phyloP scores from a whole-genome alignment of 2,329 filamentous ascomycete genomes.

The Talaromyces marneffei region DNA sequence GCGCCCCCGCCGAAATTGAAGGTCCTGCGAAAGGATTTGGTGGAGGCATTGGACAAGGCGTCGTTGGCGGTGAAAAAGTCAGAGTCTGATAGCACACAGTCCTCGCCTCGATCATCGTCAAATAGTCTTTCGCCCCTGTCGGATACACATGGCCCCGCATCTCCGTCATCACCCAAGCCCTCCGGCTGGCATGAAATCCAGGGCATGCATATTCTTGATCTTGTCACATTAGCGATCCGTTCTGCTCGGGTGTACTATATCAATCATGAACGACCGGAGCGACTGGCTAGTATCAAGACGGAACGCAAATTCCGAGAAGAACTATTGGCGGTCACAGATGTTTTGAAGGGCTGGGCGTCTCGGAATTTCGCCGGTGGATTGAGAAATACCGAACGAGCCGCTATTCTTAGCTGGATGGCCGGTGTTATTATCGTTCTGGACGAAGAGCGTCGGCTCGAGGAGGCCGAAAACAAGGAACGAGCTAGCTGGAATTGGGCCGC shows the following conservation, averaged over 20 bases:
- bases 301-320: conserved; percentile 82
- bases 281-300: conserved; percentile 77
- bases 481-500: conserved; percentile 74
- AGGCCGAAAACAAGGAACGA: conserved; percentile 64
- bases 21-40: conserved; percentile 66
- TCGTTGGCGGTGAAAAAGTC: conserved; percentile 56
- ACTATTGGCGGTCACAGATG: conserved; percentile 78
- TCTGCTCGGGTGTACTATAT: conserved; percentile 97
- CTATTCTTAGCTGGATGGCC: conserved; percentile 71
- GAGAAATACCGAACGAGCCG: conserved; percentile 67
- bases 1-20: conserved; percentile 77
- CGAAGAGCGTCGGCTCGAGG: conserved; percentile 71
- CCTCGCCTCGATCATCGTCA: conserved; percentile 25
- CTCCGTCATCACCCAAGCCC: conserved; percentile 29
- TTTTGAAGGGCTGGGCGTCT: conserved; percentile 83
- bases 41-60: conserved; percentile 64
- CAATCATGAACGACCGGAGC: conserved; percentile 77
- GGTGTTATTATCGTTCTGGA: conserved; percentile 71
- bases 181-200: conserved; percentile 80
- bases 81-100: conserved; percentile 27
- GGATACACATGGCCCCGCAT: conserved; percentile 19
- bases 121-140: conserved; percentile 21
- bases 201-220: conserved; percentile 85
- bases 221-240: conserved; percentile 89
- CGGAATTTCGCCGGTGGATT: conserved; percentile 81